Base-by-base conservation (phyloP, 352 stramenopile genomes). In the Globisporangium cystogenes region DNA sequence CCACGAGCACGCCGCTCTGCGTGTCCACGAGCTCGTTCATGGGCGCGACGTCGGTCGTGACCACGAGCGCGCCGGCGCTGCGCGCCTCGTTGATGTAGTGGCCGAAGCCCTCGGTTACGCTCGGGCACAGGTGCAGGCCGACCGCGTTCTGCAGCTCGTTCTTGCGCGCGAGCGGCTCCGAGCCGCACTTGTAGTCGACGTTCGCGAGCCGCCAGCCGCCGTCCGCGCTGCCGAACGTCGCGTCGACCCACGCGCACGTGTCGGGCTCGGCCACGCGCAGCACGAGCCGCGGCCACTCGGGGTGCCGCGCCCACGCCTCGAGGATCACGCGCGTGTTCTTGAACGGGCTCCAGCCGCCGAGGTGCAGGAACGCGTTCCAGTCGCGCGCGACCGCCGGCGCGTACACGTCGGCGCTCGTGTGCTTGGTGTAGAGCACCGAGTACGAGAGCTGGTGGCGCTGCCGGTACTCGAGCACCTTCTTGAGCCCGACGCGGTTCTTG, bases 21-120 rank as follows among this genome's bases (percentile, higher is more conserved):
- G 74, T 60, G 54, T 92, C 83, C 45, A 94, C 71, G 14, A 94
- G 69, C 53, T 94, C 83, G 58, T 94, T 94, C 83, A 94, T 94
- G 5, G 83, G 83, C 15, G 78, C 68, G 23, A 87, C 83, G 55
- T 94, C 74, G 21, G 78, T 86, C 35, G 83, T 90, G 44, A 94
- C 29, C 45, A 88, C 81, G 5, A 94, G 63, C 16, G 81, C 83
- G n/a, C 76, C 83, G 11, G 74, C 72, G 51, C 81, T 89, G 68
- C 27, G 26, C 83, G 83, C 83, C 56, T 94, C 79, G 53, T 94
- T 94, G 59, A 94, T 91, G 50, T 90, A 90, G 60, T 94, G 83
- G 31, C 83, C 76, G 51, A 92, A 94, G 18, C 78, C 82, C 61
- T 92, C 82, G 12, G 73, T 87, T 57, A 86, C 76, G 45, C 78